Evolutionary conservation across 352 stramenopile species (phyloP).

Genomic region (Phytophthora meadii): DNA sequence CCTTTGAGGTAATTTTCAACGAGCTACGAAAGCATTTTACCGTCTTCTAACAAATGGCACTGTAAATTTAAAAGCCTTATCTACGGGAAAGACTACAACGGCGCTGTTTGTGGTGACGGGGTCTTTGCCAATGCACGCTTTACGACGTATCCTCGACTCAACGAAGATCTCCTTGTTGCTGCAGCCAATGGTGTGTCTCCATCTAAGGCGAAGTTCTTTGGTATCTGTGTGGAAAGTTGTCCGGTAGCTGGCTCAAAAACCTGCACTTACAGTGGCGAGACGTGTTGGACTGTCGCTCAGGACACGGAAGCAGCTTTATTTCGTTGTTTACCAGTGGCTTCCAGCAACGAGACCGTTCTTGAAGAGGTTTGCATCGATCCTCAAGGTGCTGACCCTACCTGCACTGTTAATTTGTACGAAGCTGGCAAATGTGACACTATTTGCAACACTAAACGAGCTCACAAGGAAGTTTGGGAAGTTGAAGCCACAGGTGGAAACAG

Average conservation of each 20-base stretch:
- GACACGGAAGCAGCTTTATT: constrained; percentile 68
- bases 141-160: constrained; percentile 82
- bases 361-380: constrained; percentile 71
- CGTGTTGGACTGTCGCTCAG: constrained; percentile 69
- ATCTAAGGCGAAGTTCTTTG: constrained; percentile 76
- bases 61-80: constrained; percentile 50
- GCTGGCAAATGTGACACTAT: constrained; percentile 44
- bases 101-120: constrained; percentile 75
- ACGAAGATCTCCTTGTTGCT: constrained; percentile 77
- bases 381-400: constrained; percentile 53
- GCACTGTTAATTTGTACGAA: constrained; percentile 52
- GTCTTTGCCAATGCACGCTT: constrained; percentile 44
- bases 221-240: constrained; percentile 75
- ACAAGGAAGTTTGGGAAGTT: constrained; percentile 69
- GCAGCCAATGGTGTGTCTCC: constrained; percentile 44
- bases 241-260: constrained; percentile 55
- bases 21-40: no score
- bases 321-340: constrained; percentile 75
- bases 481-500: constrained; percentile 56
- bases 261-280: constrained; percentile 74
- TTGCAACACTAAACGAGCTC: constrained; percentile 72
- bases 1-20: constrained; percentile 44
- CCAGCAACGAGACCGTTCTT: constrained; percentile 67
- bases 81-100: constrained; percentile 86
- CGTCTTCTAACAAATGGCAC: no score